Percentiles rank a stretch among this genome's conserved stretches.
Conservation (phyloP, 192 early-diverging fungal species). For the Ambispora gerdemannii region DNA sequence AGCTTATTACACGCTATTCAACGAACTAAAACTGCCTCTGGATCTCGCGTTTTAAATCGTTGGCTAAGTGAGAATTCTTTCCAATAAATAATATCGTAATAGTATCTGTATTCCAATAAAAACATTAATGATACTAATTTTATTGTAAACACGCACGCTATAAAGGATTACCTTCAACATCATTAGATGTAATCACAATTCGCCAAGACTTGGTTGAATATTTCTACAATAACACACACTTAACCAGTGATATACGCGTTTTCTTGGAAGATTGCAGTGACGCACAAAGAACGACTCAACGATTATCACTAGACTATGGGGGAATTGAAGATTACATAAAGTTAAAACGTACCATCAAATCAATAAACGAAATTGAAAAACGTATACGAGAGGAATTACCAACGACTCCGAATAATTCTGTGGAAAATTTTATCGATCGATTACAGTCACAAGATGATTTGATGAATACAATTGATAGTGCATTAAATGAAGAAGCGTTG, state of each 20-base stretch:
- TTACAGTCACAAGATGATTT: slow-evolving; percentile 46
- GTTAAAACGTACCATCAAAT: slow-evolving; percentile 56
- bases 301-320: slow-evolving; percentile 62
- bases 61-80: slow-evolving; percentile 52
- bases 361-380: slow-evolving; percentile 44
- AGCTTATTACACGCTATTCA: slow-evolving; percentile 73
- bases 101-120: background rate
- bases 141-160: background rate
- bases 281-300: slow-evolving; percentile 65
- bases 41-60: slow-evolving; percentile 67
- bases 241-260: slow-evolving; percentile 49
- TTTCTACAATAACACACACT: slow-evolving; percentile 54
- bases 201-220: slow-evolving; percentile 74
- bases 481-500: slow-evolving; percentile 48
- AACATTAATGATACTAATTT: background rate
- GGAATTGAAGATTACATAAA: slow-evolving; percentile 62
- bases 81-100: too few relatives aligned
- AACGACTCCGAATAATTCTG: background rate
- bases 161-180: slow-evolving; percentile 66
- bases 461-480: slow-evolving; percentile 38
- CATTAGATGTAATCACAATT: slow-evolving; percentile 58
- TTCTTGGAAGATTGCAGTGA: slow-evolving; percentile 59
- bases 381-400: slow-evolving; percentile 26
- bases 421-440: slow-evolving; percentile 32
- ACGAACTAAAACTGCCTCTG: slow-evolving; percentile 76